Evolutionary conservation across 345 rosid species (phyloP).

Genomic region (Xanthoceras sorbifolium): DNA sequence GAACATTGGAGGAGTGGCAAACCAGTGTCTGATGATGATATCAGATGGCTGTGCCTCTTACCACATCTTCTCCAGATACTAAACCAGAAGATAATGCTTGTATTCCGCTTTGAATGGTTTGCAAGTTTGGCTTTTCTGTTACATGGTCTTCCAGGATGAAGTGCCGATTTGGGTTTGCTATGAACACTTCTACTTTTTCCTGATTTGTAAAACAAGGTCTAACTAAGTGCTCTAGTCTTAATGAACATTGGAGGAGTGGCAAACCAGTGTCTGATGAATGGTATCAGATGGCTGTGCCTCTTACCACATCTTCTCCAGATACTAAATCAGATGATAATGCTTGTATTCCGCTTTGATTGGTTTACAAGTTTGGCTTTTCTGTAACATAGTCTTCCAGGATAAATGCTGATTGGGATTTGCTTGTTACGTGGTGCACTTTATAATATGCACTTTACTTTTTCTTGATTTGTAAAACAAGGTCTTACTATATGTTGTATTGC

Average conservation of each 20-base stretch:
- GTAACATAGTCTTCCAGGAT: constrained; percentile 25
- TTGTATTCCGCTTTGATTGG: constrained; percentile 34
- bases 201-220: too few species aligned
- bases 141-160: constrained; percentile 17
- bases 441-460: not conserved
- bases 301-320: constrained; percentile 40
- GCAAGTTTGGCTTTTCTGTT: constrained; percentile 69
- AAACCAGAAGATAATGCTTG: constrained; percentile 54
- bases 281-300: constrained; percentile 38
- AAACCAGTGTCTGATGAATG: constrained; percentile 36
- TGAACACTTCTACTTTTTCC: not conserved
- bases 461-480: not conserved
- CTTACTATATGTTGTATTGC: not conserved
- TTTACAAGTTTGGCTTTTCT: constrained; percentile 67
- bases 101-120: constrained; percentile 31
- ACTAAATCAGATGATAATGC: constrained; percentile 51
- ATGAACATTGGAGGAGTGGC: constrained; percentile 36
- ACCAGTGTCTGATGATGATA: constrained; percentile 37
- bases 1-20: constrained; percentile 37
- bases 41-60: constrained; percentile 36
- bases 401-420: not conserved
- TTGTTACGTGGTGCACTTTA: not conserved
- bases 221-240: not conserved
- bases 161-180: not conserved
- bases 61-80: constrained; percentile 41